Evolutionary conservation across 768 basidiomycete species (phyloP), one percentile per base, ranked within the genome.

Genomic region (Trametes cinnabarina): DNA sequence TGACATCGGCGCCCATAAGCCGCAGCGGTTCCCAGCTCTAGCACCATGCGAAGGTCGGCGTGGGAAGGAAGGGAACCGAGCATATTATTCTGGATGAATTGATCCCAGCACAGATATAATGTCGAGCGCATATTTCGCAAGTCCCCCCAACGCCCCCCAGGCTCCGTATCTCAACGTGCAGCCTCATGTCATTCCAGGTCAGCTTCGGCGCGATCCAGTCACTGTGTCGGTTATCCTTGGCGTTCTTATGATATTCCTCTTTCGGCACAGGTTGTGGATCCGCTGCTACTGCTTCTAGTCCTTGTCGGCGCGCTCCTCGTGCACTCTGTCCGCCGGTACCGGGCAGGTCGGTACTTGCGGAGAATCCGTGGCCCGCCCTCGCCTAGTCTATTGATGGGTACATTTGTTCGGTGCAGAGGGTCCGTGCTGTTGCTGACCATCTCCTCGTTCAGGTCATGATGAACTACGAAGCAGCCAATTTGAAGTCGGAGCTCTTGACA

Each of bases 401-500:
- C 23, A 50, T 53, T 3, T 1, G 20, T n/a, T 15, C 28, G 2
- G 1, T n/a, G 7, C 6, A 14, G 12, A 12, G 9, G 1, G 23
- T 11, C 23, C 2, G 10, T 5, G 6, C 1, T 22, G n/a, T 14
- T 7, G 19, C 39, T 3, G 20, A 26, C 22, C 28, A n/a, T n/a
- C 43, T 22, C 8, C 35, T 11, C 12, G 4, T 5, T 25, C 17
- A 43, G 37, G 48, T n/a, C 51, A 49, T n/a, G 34, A 6, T 11
- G 20, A 41, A n/a, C 7, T 55, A 17, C 10, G 32, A 7, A 46
- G 30, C 12, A 12, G 12, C 10, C 50, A 59, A 30, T 30, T 52
- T 10, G 56, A 68, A 41, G 66, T 69, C 10, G 68, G 68, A 1
- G 61, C 63, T n/a, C 49, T 63, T 3, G 57, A 63, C 23, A 53